Conservation (phyloP, 1,284 basidiomycete species). For the Veloporphyrellus conicus region DNA sequence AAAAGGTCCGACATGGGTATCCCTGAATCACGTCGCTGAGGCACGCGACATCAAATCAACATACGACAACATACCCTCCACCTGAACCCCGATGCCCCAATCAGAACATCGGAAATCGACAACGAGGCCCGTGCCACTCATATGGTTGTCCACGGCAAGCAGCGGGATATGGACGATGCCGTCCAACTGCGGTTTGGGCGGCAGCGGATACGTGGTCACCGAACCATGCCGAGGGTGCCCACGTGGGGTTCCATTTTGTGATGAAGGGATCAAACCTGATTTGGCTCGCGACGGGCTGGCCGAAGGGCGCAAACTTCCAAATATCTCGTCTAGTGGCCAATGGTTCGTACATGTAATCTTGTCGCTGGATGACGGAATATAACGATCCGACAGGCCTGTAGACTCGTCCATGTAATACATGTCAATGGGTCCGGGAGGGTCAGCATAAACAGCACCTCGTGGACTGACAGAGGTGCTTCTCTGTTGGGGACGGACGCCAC, state of each 20-base stretch:
- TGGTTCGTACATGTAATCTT: slow-evolving; percentile 28
- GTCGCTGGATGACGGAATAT: slow-evolving; percentile 29
- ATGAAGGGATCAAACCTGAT: background rate
- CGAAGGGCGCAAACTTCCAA: slow-evolving; percentile 8
- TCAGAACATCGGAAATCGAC: slow-evolving; percentile 24
- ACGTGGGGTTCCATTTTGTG: slow-evolving; percentile 3
- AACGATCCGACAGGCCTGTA: slow-evolving; percentile 17
- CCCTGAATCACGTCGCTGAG: slow-evolving; percentile 8
- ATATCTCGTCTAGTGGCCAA: slow-evolving; percentile 28
- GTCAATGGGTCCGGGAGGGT: background rate
- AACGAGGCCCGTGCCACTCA: slow-evolving; percentile 19
- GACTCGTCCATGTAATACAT: background rate
- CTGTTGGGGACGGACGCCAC: background rate
- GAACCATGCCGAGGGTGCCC: background rate
- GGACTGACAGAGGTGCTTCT: background rate
- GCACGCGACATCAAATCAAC: background rate
- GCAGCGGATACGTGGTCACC: slow-evolving; percentile 19
- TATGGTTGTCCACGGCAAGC: slow-evolving; percentile 24
- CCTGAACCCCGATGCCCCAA: slow-evolving; percentile 24
- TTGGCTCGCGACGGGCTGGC: slow-evolving; percentile 1
- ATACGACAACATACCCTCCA: slow-evolving; percentile 16
- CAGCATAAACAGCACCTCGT: background rate
- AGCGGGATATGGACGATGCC: slow-evolving; percentile 24
- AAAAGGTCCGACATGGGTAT: slow-evolving; percentile 25
- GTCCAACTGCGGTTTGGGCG: slow-evolving; percentile 21